Evolutionary conservation across 2,329 filamentous ascomycete genomes (phyloP).

Genomic region (Cladobotryum mycophilum): DNA sequence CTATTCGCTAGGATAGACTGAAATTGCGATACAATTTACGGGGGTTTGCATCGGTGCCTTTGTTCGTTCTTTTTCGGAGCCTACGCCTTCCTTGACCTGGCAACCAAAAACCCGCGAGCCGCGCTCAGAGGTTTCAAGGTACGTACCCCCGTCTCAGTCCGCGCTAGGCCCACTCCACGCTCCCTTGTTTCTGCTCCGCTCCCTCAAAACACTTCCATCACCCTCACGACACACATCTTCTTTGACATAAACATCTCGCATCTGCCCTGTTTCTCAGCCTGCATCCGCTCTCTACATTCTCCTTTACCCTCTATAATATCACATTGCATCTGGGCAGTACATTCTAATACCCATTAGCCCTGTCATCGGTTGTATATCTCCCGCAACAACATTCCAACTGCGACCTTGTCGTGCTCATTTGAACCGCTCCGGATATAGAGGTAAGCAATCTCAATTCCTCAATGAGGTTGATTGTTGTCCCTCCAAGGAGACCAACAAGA

Average conservation of each 20-base stretch:
- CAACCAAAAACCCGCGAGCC: constrained; percentile 25
- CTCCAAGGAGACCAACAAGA: no score
- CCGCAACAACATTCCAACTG: constrained; percentile 32
- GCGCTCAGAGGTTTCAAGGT: constrained; percentile 22
- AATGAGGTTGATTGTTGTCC: not conserved
- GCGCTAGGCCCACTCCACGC: constrained; percentile 24
- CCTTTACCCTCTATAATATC: constrained; percentile 10
- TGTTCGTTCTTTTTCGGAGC: not conserved
- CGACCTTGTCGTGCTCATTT: constrained; percentile 26
- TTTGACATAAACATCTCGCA: constrained; percentile 30
- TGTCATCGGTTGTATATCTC: constrained; percentile 21
- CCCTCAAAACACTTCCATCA: constrained; percentile 32
- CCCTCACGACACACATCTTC: constrained; percentile 25
- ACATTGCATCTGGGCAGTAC: constrained; percentile 17
- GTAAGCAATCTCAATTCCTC: constrained; percentile 27
- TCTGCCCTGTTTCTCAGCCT: constrained; percentile 21
- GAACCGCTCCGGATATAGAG: constrained; percentile 29
- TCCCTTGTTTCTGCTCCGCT: constrained; percentile 26
- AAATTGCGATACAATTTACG: no score
- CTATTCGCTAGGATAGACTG: not conserved
- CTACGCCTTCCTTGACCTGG: constrained; percentile 19
- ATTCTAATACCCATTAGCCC: constrained; percentile 22
- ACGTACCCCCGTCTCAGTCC: constrained; percentile 26
- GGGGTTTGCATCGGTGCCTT: not conserved
- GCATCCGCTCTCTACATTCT: constrained; percentile 18